These are phyloP conservation scores for Mucor indicus DNA, from an alignment of 371 early-diverging fungal genomes.

Conservation along the genomic window DNA sequence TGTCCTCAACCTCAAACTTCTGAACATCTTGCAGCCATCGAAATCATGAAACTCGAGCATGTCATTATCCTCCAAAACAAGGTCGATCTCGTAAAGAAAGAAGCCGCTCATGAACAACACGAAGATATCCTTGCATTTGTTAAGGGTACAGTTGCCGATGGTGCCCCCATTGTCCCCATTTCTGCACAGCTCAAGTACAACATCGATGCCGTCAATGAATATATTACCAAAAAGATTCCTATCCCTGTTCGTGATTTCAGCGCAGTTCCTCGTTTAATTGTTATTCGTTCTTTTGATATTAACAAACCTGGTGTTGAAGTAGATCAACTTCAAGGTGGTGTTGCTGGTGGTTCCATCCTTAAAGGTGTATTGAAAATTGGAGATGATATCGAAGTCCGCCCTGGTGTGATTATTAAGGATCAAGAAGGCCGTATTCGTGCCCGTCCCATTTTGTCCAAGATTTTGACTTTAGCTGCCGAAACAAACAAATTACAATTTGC, in stretches of 20 bases:
- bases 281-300: slow-evolving; percentile 99
- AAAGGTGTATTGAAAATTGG: slow-evolving; percentile 95
- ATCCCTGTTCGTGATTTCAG: slow-evolving; percentile 95
- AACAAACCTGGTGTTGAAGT: slow-evolving; percentile 99
- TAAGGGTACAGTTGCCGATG: slow-evolving; percentile 94
- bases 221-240: slow-evolving; percentile 98
- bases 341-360: slow-evolving; percentile 99
- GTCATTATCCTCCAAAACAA: slow-evolving; percentile 99
- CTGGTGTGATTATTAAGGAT: slow-evolving; percentile 97
- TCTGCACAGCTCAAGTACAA: slow-evolving; percentile 99
- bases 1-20: slow-evolving; percentile 99
- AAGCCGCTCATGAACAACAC: slow-evolving; percentile 94
- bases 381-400: slow-evolving; percentile 99
- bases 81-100: slow-evolving; percentile 98
- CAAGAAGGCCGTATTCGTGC: slow-evolving; percentile 86
- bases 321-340: slow-evolving; percentile 97
- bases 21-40: slow-evolving; percentile 99
- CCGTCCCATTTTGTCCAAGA: slow-evolving; percentile 92
- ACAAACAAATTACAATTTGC: slow-evolving; percentile 95
- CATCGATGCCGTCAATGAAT: slow-evolving; percentile 99
- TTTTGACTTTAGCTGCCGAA: slow-evolving; percentile 95
- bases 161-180: slow-evolving; percentile 98
- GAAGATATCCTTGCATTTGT: slow-evolving; percentile 94
- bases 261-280: slow-evolving; percentile 92
- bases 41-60: slow-evolving; percentile 98